A percentile compares a stretch with the other conserved stretches of the same genome.
phyloP scores from a whole-genome alignment of 2,329 filamentous ascomycete genomes.

The Diaporthe ampelina region DNA sequence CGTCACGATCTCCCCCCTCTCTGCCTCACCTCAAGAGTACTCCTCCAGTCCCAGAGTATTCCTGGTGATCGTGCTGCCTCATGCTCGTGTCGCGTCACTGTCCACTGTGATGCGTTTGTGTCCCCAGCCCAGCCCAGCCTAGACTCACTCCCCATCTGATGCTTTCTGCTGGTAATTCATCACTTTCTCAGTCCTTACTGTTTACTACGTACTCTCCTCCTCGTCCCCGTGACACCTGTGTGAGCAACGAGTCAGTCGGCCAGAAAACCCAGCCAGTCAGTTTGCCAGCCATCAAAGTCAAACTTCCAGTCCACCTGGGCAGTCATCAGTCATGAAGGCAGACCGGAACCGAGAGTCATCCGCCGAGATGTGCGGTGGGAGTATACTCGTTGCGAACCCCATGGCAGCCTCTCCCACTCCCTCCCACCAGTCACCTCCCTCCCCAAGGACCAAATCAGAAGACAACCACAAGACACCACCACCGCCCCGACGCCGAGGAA shows the following conservation, averaged over 20 bases:
- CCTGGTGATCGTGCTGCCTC: neutral
- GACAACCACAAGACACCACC: constrained; percentile 28
- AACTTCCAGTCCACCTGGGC: neutral
- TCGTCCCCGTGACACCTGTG: neutral
- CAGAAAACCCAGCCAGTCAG: neutral
- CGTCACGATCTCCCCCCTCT: neutral
- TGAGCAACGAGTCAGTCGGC: neutral
- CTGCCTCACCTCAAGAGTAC: neutral
- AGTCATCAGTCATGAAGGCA: constrained; percentile 37
- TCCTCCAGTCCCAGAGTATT: neutral
- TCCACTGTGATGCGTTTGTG: constrained; percentile 8
- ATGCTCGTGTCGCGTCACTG: neutral
- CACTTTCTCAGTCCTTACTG: neutral
- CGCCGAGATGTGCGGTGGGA: constrained; percentile 36
- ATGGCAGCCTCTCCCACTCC: constrained; percentile 33
- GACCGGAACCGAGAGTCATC: constrained; percentile 33
- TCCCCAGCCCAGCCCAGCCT: constrained; percentile 1
- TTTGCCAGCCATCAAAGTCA: neutral
- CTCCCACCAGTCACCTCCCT: constrained; percentile 31
- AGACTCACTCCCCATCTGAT: neutral
- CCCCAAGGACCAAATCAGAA: constrained; percentile 7
- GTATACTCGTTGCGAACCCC: constrained; percentile 39
- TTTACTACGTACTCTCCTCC: neutral
- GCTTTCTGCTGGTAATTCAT: constrained; percentile 7
- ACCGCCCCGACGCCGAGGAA: constrained; percentile 38